These are phyloP conservation scores for Rhynchospora breviuscula DNA, from an alignment of 176 grass and related monocot species.

Conservation along the genomic window DNA sequence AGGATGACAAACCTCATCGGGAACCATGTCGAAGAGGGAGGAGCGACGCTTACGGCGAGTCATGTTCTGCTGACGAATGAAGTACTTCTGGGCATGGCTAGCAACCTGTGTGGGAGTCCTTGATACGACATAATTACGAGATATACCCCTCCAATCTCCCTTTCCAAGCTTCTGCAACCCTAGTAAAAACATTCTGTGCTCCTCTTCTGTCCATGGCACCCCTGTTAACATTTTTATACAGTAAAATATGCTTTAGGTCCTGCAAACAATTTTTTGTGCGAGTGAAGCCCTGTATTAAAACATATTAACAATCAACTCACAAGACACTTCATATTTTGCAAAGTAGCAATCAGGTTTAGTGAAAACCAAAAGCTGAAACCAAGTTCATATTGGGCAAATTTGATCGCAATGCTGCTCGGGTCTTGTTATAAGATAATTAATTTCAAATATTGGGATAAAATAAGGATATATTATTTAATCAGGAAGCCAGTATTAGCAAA, in stretches of 20 bases:
- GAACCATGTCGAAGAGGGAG: conserved; percentile 93
- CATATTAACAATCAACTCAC: too few relatives aligned
- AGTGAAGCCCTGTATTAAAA: too few relatives aligned
- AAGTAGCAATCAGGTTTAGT: neutral
- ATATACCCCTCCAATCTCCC: conserved; percentile 97
- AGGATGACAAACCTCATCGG: conserved; percentile 58
- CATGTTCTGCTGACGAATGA: conserved; percentile 90
- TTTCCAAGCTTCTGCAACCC: conserved; percentile 96
- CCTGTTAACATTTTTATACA: conserved; percentile 32
- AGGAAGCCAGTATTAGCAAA: neutral
- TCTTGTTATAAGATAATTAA: neutral
- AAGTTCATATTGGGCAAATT: neutral
- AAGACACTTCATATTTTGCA: neutral
- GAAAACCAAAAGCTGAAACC: neutral
- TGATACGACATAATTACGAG: conserved; percentile 95
- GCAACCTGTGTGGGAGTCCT: conserved; percentile 98
- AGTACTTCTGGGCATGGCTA: conserved; percentile 98
- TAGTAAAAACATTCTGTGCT: conserved; percentile 90
- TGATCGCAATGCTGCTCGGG: neutral
- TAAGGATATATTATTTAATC: neutral
- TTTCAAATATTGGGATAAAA: neutral
- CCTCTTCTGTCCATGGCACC: conserved; percentile 98
- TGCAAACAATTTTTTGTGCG: neutral
- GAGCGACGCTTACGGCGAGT: conserved; percentile 94
- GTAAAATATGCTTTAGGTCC: conserved; percentile 5